These are phyloP conservation scores for Sugiyamaella marilandica DNA, from an alignment of 805 yeast genomes.

Conservation along the genomic window DNA sequence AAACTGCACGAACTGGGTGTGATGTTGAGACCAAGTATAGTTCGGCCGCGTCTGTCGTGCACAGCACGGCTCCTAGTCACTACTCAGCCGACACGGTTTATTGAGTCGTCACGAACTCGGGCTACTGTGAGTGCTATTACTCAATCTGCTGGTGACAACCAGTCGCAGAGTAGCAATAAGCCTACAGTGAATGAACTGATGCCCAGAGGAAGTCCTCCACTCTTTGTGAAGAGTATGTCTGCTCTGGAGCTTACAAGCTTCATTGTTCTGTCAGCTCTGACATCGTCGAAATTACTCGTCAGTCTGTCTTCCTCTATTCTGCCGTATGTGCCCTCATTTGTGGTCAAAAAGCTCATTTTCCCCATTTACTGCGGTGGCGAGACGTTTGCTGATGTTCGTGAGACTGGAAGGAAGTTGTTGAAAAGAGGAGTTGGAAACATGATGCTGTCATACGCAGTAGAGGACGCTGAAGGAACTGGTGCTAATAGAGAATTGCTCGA, in stretches of 20 bases:
- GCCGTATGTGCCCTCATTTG: slow-evolving; percentile 51
- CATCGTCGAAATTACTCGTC: slow-evolving; percentile 31
- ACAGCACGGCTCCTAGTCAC: background rate
- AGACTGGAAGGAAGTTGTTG: slow-evolving; percentile 63
- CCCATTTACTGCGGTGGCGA: slow-evolving; percentile 91
- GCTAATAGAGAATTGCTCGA: slow-evolving; percentile 37
- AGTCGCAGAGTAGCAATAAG: background rate
- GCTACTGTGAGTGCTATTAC: background rate
- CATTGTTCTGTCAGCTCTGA: slow-evolving; percentile 30
- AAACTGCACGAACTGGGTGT: no score
- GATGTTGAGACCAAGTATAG: background rate
- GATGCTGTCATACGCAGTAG: slow-evolving; percentile 93
- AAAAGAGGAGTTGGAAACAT: slow-evolving; percentile 81
- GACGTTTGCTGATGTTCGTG: slow-evolving; percentile 58
- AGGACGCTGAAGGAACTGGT: slow-evolving; percentile 73
- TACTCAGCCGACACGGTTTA: background rate
- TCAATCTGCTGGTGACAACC: background rate
- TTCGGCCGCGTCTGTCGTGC: background rate
- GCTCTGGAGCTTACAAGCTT: slow-evolving; percentile 28
- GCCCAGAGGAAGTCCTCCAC: slow-evolving; percentile 7
- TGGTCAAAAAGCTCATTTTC: slow-evolving; percentile 70
- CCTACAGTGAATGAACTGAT: background rate
- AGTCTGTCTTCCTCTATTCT: slow-evolving; percentile 30
- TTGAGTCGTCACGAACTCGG: slow-evolving; percentile 4
- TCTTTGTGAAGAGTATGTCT: slow-evolving; percentile 25